A percentile compares a stretch with the other conserved stretches of the same genome.
Evolutionary conservation across 306 rosid genomes (phyloP).

Genomic region (Sicyos edulis): DNA sequence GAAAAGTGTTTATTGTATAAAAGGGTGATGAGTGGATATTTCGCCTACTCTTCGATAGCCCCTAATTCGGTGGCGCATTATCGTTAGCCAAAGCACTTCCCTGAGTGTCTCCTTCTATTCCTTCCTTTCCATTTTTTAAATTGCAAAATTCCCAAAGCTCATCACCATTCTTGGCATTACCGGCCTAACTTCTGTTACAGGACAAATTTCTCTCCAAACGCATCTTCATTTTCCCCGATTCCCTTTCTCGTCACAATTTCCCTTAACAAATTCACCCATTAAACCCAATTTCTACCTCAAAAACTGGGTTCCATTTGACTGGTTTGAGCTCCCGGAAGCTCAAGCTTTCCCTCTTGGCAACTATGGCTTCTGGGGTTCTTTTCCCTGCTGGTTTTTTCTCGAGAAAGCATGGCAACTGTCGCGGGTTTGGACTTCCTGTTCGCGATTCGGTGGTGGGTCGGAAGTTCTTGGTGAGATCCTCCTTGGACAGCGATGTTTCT

Average conservation of each 20-base stretch:
- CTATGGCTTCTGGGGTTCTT: conserved; percentile 42
- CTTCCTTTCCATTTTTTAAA: neutral
- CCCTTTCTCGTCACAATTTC: conserved; percentile 20
- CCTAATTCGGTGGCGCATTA: conserved; percentile 22
- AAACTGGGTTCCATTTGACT: neutral
- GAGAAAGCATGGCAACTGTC: conserved; percentile 28
- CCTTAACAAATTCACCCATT: neutral
- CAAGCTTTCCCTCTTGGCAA: neutral
- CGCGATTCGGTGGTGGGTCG: conserved; percentile 29
- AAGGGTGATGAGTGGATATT: too few species aligned
- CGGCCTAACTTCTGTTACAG: conserved; percentile 25
- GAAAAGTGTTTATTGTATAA: too few species aligned
- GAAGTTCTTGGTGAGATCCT: conserved; percentile 46
- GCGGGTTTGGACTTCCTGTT: conserved; percentile 25
- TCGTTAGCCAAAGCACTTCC: conserved; percentile 12
- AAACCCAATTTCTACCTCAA: neutral
- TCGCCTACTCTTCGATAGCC: too few species aligned
- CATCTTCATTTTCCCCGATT: conserved; percentile 52
- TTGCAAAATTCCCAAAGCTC: neutral
- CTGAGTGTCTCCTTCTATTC: neutral
- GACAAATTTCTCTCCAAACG: conserved; percentile 50
- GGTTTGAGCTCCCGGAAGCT: conserved; percentile 13
- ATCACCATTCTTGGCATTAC: neutral
- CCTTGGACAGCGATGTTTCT: conserved; percentile 76
- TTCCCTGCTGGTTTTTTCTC: conserved; percentile 34